Evolutionary conservation across 2,329 filamentous ascomycete genomes (phyloP).

Genomic region (Xylaria sp.): DNA sequence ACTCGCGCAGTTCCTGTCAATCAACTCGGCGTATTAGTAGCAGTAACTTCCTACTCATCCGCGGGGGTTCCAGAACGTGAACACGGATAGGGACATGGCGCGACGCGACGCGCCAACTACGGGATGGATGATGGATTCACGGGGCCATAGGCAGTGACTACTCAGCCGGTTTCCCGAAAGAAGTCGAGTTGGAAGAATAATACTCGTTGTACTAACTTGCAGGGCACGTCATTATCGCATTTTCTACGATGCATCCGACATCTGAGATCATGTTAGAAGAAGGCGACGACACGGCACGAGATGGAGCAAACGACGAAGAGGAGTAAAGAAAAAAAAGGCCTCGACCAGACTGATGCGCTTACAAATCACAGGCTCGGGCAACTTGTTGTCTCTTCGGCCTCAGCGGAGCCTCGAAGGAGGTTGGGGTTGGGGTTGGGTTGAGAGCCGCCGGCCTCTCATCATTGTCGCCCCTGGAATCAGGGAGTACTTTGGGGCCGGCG

Average conservation of each 20-base stretch:
- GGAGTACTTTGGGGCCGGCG: constrained; percentile 2
- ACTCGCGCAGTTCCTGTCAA: constrained; percentile 33
- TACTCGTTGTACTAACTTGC: constrained; percentile 23
- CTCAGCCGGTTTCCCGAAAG: neutral
- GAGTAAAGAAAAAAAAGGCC: neutral
- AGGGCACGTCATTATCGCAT: constrained; percentile 38
- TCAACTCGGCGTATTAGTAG: constrained; percentile 6
- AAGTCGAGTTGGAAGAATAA: neutral
- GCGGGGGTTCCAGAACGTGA: neutral
- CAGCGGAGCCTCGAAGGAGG: constrained; percentile 20
- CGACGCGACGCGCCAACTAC: too few species aligned
- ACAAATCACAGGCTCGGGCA: constrained; percentile 33
- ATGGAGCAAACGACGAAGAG: neutral
- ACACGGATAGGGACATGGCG: too few species aligned
- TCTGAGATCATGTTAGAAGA: constrained; percentile 19
- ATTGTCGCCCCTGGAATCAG: constrained; percentile 10
- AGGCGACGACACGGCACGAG: too few species aligned
- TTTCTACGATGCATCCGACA: constrained; percentile 40
- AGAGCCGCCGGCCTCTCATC: constrained; percentile 7
- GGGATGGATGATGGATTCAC: too few species aligned
- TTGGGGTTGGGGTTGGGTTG: constrained; percentile 2
- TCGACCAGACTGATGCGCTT: constrained; percentile 19
- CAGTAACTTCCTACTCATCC: neutral
- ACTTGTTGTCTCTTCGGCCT: constrained; percentile 25
- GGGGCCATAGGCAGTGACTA: neutral